Evolutionary conservation across 192 early-diverging fungal species (phyloP).

Genomic region (Linnemannia schmuckeri): DNA sequence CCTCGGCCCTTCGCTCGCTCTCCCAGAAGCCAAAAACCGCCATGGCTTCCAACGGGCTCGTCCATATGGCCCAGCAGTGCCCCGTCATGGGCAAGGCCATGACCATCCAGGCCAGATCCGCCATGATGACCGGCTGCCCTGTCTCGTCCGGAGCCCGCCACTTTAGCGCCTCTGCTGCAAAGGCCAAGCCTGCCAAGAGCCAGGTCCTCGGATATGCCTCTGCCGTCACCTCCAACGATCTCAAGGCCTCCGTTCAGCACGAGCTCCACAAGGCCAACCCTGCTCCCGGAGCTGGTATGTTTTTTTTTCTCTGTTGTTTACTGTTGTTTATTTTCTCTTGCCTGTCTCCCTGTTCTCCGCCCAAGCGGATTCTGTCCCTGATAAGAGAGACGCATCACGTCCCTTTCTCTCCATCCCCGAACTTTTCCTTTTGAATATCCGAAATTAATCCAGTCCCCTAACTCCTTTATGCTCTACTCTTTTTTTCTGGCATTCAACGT

Average conservation of each 20-base stretch:
- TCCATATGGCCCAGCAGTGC: conserved; percentile 76
- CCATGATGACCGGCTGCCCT: conserved; percentile 75
- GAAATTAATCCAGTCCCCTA: not conserved
- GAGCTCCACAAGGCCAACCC: conserved; percentile 52
- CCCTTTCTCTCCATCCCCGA: not conserved
- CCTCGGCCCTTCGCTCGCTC: conserved; percentile 76
- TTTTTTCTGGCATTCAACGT: not conserved
- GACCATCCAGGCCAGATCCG: conserved; percentile 65
- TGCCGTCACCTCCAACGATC: conserved; percentile 42
- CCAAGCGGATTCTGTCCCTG: not conserved
- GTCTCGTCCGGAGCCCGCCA: conserved; percentile 41
- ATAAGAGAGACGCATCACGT: not conserved
- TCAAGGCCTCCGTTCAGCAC: conserved; percentile 45
- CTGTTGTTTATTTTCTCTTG: conserved; percentile 10
- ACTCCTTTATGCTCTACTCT: not conserved
- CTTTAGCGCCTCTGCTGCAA: conserved; percentile 54
- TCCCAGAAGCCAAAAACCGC: conserved; percentile 49
- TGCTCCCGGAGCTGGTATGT: conserved; percentile 52
- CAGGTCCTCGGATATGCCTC: conserved; percentile 55
- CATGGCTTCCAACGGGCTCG: conserved; percentile 58
- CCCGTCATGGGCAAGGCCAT: conserved; percentile 87
- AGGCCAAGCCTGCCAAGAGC: conserved; percentile 46
- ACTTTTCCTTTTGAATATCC: conserved; percentile 9
- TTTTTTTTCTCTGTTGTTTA: not conserved
- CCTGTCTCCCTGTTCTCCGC: not conserved